Evolutionary conservation across 345 rosid species (phyloP), one percentile per base, ranked within the genome.

Genomic region (Garcia nutans): DNA sequence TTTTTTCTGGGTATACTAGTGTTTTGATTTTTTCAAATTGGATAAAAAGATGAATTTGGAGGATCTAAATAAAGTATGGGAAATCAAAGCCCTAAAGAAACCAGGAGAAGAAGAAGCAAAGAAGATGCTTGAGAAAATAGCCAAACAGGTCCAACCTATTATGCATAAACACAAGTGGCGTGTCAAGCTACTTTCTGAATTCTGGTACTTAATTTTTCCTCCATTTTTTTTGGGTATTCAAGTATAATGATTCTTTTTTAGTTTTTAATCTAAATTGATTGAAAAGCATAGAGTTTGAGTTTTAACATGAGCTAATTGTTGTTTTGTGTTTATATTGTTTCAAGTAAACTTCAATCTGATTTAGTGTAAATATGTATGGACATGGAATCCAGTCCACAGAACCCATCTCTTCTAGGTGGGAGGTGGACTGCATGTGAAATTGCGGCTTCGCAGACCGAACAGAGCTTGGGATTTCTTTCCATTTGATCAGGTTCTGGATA

Each of bases 371-470:
- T 66, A 15, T 24, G 8, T 20, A 24, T 62, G 54, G 23, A 26
- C 49, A 31, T 41, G 45, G 61, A 61, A 65, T 78, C 79, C 78
- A 95, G 99, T 77, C 96, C 98, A 8, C 89, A 72, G 22, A 89
- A 90, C 83, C 85, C 87, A 26, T 74, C 84, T 72, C 91, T 93
- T 62, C 82, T 96, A 71, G 99, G 98, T 93, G 11, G 89, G 89
- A 80, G 83, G 81, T 0, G 96, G 98, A 47, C 81, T 87, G 49
- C 83, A 89, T 12, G 92, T 92, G 73, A 96, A 92, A 86, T 50
- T 96, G 80, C 87, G 94, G 86, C 94, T 96, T 56, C 78, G 99
- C 26, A 87, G 89, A 77, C 89, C 84, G 0, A 92, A 88, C 72
- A 79, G 89, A 37, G 96, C 93, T 24, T 71, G 33, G 71, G 92